Conservation (phyloP, 1,284 basidiomycete species). For the Papiliotrema terrestris region DNA sequence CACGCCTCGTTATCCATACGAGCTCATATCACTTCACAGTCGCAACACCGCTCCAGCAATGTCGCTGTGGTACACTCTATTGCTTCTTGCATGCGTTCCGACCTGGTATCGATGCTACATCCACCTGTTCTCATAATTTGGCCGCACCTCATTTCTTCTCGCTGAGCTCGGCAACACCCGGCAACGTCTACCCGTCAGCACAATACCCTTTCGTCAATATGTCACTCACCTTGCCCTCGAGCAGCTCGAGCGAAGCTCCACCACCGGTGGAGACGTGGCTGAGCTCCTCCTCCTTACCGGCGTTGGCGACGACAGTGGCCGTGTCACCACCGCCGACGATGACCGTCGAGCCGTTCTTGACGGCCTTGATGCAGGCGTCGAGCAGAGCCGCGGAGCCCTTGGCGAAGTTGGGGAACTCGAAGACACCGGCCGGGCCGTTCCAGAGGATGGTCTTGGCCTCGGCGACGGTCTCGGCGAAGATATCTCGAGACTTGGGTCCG, state of each 20-base stretch:
- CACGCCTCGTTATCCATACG: too few species aligned
- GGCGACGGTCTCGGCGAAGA: slow-evolving; percentile 76
- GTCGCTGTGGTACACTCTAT: too few species aligned
- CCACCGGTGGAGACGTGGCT: slow-evolving; percentile 97
- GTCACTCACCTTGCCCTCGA: slow-evolving; percentile 84
- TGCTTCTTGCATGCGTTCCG: too few species aligned
- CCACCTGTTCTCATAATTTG: too few species aligned
- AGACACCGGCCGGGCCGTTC: slow-evolving; percentile 98
- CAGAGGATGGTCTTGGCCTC: slow-evolving; percentile 96
- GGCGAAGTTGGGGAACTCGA: slow-evolving; percentile 92
- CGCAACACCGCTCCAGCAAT: too few species aligned
- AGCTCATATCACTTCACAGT: too few species aligned
- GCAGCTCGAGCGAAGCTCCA: slow-evolving; percentile 88
- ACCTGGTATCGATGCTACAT: too few species aligned
- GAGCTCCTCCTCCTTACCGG: slow-evolving; percentile 77
- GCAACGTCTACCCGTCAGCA: slow-evolving; percentile 58
- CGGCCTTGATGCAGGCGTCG: slow-evolving; percentile 82
- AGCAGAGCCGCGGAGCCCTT: slow-evolving; percentile 80
- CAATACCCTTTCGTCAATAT: background rate
- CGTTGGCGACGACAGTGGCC: slow-evolving; percentile 82
- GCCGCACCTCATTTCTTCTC: slow-evolving; percentile 53
- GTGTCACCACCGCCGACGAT: slow-evolving; percentile 95
- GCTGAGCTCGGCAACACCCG: slow-evolving; percentile 78
- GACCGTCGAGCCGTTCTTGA: slow-evolving; percentile 79
- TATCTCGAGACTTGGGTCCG: slow-evolving; percentile 73